Conservation (phyloP, 108 stramenopile genomes). For the Epithemia pelagica region DNA sequence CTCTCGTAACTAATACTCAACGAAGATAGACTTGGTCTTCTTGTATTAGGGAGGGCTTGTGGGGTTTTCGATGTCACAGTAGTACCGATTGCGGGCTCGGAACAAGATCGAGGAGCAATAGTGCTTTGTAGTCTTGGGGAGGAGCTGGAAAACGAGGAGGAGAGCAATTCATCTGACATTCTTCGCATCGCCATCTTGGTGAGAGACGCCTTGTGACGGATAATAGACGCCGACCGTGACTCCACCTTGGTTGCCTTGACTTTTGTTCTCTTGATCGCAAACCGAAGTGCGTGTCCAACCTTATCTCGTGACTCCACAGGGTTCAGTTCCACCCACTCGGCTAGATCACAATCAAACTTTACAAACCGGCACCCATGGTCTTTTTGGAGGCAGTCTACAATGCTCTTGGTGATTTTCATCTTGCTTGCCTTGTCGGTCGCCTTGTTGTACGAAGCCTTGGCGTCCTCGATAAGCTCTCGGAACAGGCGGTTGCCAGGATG, state of each 20-base stretch:
- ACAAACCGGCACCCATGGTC: slow-evolving; percentile 14
- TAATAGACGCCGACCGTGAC: neutral
- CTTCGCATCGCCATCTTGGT: neutral
- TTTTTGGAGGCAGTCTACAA: slow-evolving; percentile 17
- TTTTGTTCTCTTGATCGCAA: neutral
- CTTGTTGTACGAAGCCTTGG: slow-evolving; percentile 15
- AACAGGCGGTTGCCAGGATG: slow-evolving; percentile 30
- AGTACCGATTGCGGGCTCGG: neutral
- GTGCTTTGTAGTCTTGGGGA: neutral
- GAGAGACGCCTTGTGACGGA: neutral
- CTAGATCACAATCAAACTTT: slow-evolving; percentile 19
- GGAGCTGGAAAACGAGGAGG: neutral
- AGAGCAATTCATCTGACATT: neutral
- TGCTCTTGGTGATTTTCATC: slow-evolving; percentile 37
- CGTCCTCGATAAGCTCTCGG: slow-evolving; percentile 22
- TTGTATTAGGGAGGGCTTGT: no score
- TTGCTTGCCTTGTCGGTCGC: slow-evolving; percentile 35
- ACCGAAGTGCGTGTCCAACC: slow-evolving; percentile 37
- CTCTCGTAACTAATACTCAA: neutral
- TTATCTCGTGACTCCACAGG: slow-evolving; percentile 34
- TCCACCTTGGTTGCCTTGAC: neutral
- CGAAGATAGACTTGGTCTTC: neutral
- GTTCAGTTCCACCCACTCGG: slow-evolving; percentile 33
- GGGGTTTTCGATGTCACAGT: no score
- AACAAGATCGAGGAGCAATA: neutral